These are phyloP conservation scores for Phanerochaete sordida DNA, from an alignment of 768 basidiomycete genomes.

Conservation along the genomic window DNA sequence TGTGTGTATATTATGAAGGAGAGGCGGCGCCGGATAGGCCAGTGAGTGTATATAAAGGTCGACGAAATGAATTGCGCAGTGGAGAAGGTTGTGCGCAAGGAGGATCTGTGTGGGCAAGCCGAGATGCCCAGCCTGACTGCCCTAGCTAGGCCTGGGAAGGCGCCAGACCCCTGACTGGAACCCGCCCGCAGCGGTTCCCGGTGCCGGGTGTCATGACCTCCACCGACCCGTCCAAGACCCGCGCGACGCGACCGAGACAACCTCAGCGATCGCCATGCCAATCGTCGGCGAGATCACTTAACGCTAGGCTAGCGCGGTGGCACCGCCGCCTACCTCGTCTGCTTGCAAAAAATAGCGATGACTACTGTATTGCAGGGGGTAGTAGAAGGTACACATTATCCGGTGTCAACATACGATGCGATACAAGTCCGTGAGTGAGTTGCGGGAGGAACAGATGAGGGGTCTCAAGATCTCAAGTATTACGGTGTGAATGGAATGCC, in stretches of 20 bases:
- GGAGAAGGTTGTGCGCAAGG: not conserved
- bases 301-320: too few relatives aligned
- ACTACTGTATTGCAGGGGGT: not conserved
- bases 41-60: not conserved
- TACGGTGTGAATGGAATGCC: not conserved
- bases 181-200: not conserved
- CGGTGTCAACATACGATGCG: not conserved
- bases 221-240: not conserved
- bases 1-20: slow-evolving; percentile 11
- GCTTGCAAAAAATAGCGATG: not conserved
- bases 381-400: not conserved
- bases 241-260: not conserved
- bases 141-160: not conserved
- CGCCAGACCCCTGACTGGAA: not conserved
- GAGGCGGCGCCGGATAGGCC: not conserved
- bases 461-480: not conserved
- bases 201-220: not conserved
- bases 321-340: too few relatives aligned
- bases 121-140: not conserved
- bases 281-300: too few relatives aligned
- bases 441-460: not conserved
- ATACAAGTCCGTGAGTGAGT: slow-evolving; percentile 2
- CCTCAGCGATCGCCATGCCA: not conserved
- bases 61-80: not conserved
- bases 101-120: not conserved